Evolutionary conservation across 495 filamentous ascomycete species (phyloP), one percentile per base, ranked within the genome.

Genomic region (Bathelium albidoporum): DNA sequence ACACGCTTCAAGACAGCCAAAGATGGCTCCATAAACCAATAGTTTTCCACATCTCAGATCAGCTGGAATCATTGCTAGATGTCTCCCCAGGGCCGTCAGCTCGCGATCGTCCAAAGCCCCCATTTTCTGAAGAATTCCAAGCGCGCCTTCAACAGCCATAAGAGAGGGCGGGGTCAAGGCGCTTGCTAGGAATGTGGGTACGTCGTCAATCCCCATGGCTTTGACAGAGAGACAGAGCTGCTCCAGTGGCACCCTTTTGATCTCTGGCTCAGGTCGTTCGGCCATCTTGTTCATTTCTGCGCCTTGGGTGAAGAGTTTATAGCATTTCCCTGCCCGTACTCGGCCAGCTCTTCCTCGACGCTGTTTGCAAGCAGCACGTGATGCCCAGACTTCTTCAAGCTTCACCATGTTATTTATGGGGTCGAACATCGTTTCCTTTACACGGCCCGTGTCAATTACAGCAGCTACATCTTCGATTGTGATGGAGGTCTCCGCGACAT

Each of bases 401-500:
- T 89, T 89, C 45, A 96, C 89, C 85, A 97, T 94, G 73, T 95
- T 96, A 73, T 89, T 92, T 63, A 87, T 85, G 0, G 91, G 85
- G 73, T 97, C 92, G 68, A 92, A 98, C 68, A 87, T 91, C 0
- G 92, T 97, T 75, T 98, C 94, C 73, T 97, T 97, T 24, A 98
- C 93, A 32, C 89, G 85, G 20, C 94, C 94, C 7, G 88, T 91
- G 70, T 98, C 94, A 60, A 98, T 95, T 59, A 98, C 95, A 26
- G 91, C 94, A 14, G 97, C 92, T 36, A 97, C 88, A 69, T 98
- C 94, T 63, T 94, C 89, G 59, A 98, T 98, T 0, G 94, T 98
- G 70, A 98, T 97, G 11, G 94, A 97, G 0, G 94, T 98, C 72
- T 98, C 94, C 1, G 94, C 94, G 18, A 98, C 93, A 67, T 98